Base-by-base conservation (phyloP, 805 yeast species). In the Pichia pseudocactophila region DNA sequence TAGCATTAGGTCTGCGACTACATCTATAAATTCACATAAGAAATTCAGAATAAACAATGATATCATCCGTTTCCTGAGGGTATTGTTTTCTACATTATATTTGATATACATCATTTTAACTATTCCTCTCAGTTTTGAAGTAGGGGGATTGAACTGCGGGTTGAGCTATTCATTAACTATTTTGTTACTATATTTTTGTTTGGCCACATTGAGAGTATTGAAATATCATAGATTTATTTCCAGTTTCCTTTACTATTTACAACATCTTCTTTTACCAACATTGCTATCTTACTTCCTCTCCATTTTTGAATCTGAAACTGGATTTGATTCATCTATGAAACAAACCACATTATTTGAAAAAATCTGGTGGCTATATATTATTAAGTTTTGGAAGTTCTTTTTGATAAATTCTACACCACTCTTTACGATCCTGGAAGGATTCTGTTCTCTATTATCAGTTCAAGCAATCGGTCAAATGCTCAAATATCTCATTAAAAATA, bases 131-230 rank as follows among this genome's bases (percentile, higher is more conserved):
- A 83, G 97, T 19, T 92, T 92, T 62, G 96, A 90, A 56, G 82
- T 87, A 31, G 97, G 97, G 9, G 97, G 97, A 1, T 72, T 80
- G 16, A 71, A 77, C 43, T 90, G 97, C 62, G 98, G 98, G 1
- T 66, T 92, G 46, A 78, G 94, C 16, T 92, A 79, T 59, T 78
- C 90, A 0, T 71, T 79, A 27, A 80, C 95, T 7, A 70, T 90
- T 37, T 74, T 85, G 42, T 66, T 74, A 34, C 62, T 82, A 41
- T 89, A 88, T 61, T 80, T 85, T 47, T 58, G 74, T 6, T 65
- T 86, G 42, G 85, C 96, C 8, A 78, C 94, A 1, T 54, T 87
- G 26, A 70, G 94, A 44, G 68, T 87, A 26, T 50, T 78, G 34
- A 60, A 60, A 41, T 68, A 70, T 45, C 68, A 73, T 50, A 56